These are phyloP conservation scores for Globisporangium apiculatum DNA, from an alignment of 352 stramenopile species.

Conservation along the genomic window DNA sequence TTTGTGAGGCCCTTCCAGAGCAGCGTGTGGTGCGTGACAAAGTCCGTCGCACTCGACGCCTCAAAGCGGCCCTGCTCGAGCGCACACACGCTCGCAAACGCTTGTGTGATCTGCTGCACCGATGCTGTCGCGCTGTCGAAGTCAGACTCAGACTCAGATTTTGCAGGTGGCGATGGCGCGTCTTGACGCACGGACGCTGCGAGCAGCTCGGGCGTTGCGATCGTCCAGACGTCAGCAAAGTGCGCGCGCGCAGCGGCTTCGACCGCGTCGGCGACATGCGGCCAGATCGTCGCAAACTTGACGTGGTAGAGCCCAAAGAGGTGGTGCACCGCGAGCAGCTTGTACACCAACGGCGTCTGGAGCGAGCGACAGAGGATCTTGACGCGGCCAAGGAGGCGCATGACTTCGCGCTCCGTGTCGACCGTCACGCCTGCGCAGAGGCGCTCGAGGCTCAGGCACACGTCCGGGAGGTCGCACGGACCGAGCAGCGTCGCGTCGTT, in stretches of 20 bases:
- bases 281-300: slow-evolving; percentile 85
- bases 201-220: slow-evolving; percentile 43
- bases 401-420: slow-evolving; percentile 76
- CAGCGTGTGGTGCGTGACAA: slow-evolving; percentile 64
- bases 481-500: slow-evolving; percentile 32
- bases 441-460: slow-evolving; percentile 59
- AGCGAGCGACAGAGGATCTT: slow-evolving; percentile 67
- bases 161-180: background rate
- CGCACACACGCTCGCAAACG: slow-evolving; percentile 49
- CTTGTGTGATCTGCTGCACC: slow-evolving; percentile 29
- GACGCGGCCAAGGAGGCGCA: slow-evolving; percentile 71
- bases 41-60: slow-evolving; percentile 46
- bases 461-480: slow-evolving; percentile 58
- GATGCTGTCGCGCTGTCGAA: background rate
- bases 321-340: slow-evolving; percentile 66
- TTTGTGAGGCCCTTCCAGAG: slow-evolving; percentile 77
- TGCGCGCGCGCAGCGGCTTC: slow-evolving; percentile 44
- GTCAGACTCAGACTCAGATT: no score
- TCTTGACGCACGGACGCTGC: slow-evolving; percentile 32
- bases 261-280: slow-evolving; percentile 67
- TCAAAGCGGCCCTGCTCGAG: slow-evolving; percentile 46
- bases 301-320: slow-evolving; percentile 82
- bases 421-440: slow-evolving; percentile 47
- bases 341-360: slow-evolving; percentile 75
- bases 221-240: slow-evolving; percentile 62